Percentiles rank a stretch among this genome's conserved stretches.
Conservation (phyloP, 305 asterid species). For the Striga hermonthica region DNA sequence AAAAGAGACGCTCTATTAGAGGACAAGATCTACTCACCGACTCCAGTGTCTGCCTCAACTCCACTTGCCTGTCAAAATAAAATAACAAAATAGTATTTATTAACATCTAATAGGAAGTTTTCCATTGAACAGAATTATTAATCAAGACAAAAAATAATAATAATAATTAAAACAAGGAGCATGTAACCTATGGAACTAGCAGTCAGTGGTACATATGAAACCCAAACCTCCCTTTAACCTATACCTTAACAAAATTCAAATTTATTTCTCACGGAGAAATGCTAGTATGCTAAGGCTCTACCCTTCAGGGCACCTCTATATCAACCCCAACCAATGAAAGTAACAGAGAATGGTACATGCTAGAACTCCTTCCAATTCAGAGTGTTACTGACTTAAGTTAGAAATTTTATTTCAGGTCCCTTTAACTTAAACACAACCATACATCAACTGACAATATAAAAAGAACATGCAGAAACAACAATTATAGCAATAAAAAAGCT, state of each 20-base stretch:
- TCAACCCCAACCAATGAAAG: conserved; percentile 7
- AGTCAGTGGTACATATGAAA: conserved; percentile 10
- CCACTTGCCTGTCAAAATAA: conserved; percentile 51
- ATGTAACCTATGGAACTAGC: conserved; percentile 14
- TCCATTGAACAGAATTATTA: background rate
- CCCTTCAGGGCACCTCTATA: background rate
- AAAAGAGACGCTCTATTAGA: conserved; percentile 63
- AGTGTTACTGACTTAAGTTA: conserved; percentile 16
- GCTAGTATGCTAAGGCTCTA: conserved; percentile 2
- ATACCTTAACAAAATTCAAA: conserved; percentile 1
- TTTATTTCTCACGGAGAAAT: background rate
- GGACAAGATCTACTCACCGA: conserved; percentile 70
- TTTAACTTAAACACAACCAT: background rate
- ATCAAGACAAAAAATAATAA: background rate
- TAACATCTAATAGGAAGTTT: background rate
- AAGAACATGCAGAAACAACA: conserved; percentile 19
- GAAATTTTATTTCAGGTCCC: conserved; percentile 21
- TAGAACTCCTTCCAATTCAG: conserved; percentile 10
- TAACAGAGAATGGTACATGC: conserved; percentile 14
- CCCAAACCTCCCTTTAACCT: conserved; percentile 1
- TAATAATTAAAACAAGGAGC: background rate
- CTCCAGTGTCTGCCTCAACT: conserved; percentile 64
- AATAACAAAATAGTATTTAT: conserved; percentile 19
- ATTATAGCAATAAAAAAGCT: conserved; percentile 19
- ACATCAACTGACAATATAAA: conserved; percentile 9